Evolutionary conservation across 495 filamentous ascomycete species (phyloP), one percentile per base, ranked within the genome.

Genomic region (Xylaria longipes): DNA sequence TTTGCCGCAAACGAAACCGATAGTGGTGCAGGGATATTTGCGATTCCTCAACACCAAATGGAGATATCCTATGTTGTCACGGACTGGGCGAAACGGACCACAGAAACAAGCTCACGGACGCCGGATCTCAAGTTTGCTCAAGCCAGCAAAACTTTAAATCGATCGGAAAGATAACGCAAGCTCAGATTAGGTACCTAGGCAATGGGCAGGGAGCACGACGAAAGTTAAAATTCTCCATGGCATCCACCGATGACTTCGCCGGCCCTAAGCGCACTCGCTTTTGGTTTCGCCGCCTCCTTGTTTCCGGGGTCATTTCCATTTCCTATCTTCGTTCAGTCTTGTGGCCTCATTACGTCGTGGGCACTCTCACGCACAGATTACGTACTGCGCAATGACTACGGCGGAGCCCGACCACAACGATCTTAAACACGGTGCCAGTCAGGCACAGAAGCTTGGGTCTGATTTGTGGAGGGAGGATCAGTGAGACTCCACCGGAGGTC

Each of bases 191-290:
- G n/a, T n/a, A n/a, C n/a, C n/a, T 61, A 69, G 33, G 66, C 52
- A 69, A 60, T 35, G 22, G 12, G 54, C n/a, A 48, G 54, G 66
- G 66, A 60, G 66, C 52, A 39, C 37, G 11, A 2, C 41, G 33
- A 46, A 61, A 69, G 66, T 69, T 69, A 69, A 69, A 69, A 69
- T 60, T 60, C 52, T 61, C 22, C 27, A 60, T 35, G 29, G 65
- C 54, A 29, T 61, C 52, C 54, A 48, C 66, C 37, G 52, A 35
- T n/a, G 5, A 5, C 27, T 20, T 15, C 43, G 25, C 43, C 43
- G 45, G 45, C 12, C 43, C 29, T 65, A 33, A n/a, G n/a, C 22
- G 25, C 62, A 6, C 41, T 65, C 25, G 15, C 35, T 22, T 31
- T 20, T n/a, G 25, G 17, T 61, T 60, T 54, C 54, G 33, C 65